Evolutionary conservation across 345 rosid genomes (phyloP).

Genomic region (Acer yangbiense): DNA sequence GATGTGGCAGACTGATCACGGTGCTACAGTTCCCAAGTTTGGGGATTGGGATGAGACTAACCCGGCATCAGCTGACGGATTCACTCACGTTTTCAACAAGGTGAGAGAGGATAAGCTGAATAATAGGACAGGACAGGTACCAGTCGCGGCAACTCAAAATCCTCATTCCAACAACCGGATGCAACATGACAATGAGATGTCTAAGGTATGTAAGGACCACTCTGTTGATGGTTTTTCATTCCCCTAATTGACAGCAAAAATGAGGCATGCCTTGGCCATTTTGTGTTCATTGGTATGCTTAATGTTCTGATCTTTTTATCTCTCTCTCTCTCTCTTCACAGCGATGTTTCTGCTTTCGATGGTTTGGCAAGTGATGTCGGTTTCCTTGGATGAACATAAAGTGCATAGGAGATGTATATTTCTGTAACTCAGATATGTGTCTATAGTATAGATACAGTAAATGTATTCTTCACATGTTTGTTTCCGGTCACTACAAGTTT

Average conservation of each 20-base stretch:
- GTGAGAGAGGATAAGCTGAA: slow-evolving; percentile 37
- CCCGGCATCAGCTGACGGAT: slow-evolving; percentile 40
- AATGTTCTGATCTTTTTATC: slow-evolving; percentile 1
- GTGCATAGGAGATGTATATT: neutral
- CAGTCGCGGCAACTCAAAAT: neutral
- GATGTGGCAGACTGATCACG: slow-evolving; percentile 26
- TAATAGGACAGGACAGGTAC: neutral
- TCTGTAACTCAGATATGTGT: neutral
- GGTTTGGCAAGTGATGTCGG: slow-evolving; percentile 15
- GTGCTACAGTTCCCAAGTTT: slow-evolving; percentile 37
- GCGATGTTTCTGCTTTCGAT: slow-evolving; percentile 24
- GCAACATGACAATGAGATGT: neutral
- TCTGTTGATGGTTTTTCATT: neutral
- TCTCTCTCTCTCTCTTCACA: neutral
- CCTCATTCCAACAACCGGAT: slow-evolving; percentile 6
- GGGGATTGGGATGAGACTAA: slow-evolving; percentile 45
- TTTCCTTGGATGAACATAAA: neutral
- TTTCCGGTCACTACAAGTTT: neutral
- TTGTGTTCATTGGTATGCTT: neutral
- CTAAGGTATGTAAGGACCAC: slow-evolving; percentile 15
- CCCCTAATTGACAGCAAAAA: neutral
- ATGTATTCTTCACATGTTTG: neutral
- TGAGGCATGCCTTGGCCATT: neutral
- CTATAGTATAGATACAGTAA: neutral
- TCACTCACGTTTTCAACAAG: slow-evolving; percentile 32